Evolutionary conservation across 202 grass and related monocot genomes (phyloP), one percentile per base, ranked within the genome.

Genomic region (Miscanthus sacchariflorus): DNA sequence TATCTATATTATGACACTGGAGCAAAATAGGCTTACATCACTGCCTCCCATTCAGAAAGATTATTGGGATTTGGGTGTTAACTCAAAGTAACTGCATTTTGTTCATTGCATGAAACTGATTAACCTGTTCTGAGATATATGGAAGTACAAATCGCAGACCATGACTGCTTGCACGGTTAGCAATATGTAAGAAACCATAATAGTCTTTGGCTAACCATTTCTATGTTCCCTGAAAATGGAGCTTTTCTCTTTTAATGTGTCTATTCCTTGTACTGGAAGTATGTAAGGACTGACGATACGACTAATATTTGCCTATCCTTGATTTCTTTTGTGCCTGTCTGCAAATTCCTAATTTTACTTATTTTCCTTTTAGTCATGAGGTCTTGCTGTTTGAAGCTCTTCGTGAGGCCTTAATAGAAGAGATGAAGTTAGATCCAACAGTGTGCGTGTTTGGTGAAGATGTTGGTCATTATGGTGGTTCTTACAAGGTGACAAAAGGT

Each of bases 391-490:
- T 89, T 17, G 95, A 98, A 83, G 95, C 93, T 45, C 92, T 98
- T 75, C 90, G 82, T 0, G 95, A 95, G 86, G 95, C 89, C 10
- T 88, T 98, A 82, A 90, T 91, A 50, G 95, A 98, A 88, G 95
- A 98, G 82, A 98, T 98, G 95, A 81, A 90, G 10, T 36, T 77
- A 6, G 95, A 98, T 84, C 95, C 93, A 54, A 90, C 83, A 8
- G 95, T 95, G 11, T 98, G 95, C 0, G 89, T 93, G 5, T 93
- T 98, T 71, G 95, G 95, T 83, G 95, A 98, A 84, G 95, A 98
- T 68, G 93, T 98, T 18, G 91, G 93, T 15, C 92, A 95, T 56
- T 97, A 93, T 76, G 95, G 95, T 45, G 95, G 95, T 73, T 97
- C 92, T 23, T 97, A 95, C 87, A 95, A 95, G 87, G 95, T 97